A percentile compares a stretch with the other conserved stretches of the same genome.
Conservation (phyloP, 1,284 basidiomycete genomes). For the Sanghuangporus sanghuang region DNA sequence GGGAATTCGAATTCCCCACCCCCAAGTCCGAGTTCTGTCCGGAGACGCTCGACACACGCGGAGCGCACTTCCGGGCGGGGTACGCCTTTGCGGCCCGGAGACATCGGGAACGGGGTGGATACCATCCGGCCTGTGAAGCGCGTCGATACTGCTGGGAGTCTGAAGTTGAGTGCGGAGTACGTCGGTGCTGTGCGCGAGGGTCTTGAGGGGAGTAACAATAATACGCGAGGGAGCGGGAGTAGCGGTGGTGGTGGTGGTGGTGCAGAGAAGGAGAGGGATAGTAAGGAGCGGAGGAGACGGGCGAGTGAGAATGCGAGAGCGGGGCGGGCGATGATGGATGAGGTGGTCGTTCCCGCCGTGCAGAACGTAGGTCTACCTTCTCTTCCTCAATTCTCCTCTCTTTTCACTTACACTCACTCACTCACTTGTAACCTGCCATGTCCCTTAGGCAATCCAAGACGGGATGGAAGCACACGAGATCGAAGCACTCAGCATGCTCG, state of each 20-base stretch:
- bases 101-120: conserved; percentile 79
- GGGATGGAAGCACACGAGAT: conserved; percentile 86
- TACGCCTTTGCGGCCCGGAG: conserved; percentile 73
- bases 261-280: background rate
- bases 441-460: conserved; percentile 62
- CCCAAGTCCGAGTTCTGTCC: conserved; percentile 36
- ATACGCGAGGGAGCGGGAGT: conserved; percentile 25
- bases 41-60: conserved; percentile 62
- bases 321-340: conserved; percentile 69
- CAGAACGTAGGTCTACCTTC: conserved; percentile 47
- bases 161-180: conserved; percentile 77
- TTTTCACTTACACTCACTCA: background rate
- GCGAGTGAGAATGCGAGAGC: conserved; percentile 58
- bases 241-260: background rate
- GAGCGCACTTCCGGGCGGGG: conserved; percentile 67
- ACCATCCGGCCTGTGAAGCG: conserved; percentile 93
- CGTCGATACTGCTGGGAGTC: conserved; percentile 73
- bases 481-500: conserved; percentile 85
- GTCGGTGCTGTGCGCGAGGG: conserved; percentile 63
- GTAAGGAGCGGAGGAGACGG: conserved; percentile 17
- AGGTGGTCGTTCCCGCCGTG: conserved; percentile 75
- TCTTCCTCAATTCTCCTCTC: background rate
- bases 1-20: background rate
- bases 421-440: background rate
- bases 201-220: conserved; percentile 34